Percentiles rank a stretch among this genome's conserved stretches.
These are phyloP conservation scores for Ammopiptanthus mongolicus DNA, from an alignment of 306 rosid genomes.

Conservation along the genomic window DNA sequence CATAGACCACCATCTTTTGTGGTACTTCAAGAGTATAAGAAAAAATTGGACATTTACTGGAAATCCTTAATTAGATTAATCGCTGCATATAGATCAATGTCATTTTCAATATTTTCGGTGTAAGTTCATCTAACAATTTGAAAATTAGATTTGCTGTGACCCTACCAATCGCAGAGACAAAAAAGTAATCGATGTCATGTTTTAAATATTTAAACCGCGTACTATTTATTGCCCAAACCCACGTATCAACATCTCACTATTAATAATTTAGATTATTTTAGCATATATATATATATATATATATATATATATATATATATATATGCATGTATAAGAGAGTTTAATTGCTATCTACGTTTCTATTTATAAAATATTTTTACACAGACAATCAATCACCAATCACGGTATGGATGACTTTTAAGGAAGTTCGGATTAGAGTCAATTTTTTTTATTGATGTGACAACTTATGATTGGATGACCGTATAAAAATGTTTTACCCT, in stretches of 20 bases:
- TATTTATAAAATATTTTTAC: too few relatives aligned
- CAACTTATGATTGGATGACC: too few relatives aligned
- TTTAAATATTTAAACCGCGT: not conserved
- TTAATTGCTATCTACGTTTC: too few relatives aligned
- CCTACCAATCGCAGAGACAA: not conserved
- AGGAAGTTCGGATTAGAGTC: too few relatives aligned
- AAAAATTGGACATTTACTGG: not conserved
- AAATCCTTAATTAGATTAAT: not conserved
- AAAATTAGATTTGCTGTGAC: not conserved
- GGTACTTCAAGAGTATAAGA: not conserved
- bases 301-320: too few relatives aligned
- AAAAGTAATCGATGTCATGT: not conserved
- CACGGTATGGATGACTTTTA: too few relatives aligned
- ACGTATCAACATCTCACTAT: not conserved
- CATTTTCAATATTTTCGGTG: slow-evolving; percentile 22
- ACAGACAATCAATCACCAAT: too few relatives aligned
- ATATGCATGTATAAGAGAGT: too few relatives aligned
- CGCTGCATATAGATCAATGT: not conserved
- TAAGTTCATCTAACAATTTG: not conserved
- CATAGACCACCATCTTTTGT: not conserved
- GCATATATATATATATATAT: not conserved
- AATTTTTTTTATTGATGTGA: too few relatives aligned
- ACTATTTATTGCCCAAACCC: not conserved
- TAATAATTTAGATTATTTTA: not conserved
- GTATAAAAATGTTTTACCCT: too few relatives aligned